These are phyloP conservation scores for Nicotiana paniculata DNA, from an alignment of 257 asterid species.

Conservation along the genomic window DNA sequence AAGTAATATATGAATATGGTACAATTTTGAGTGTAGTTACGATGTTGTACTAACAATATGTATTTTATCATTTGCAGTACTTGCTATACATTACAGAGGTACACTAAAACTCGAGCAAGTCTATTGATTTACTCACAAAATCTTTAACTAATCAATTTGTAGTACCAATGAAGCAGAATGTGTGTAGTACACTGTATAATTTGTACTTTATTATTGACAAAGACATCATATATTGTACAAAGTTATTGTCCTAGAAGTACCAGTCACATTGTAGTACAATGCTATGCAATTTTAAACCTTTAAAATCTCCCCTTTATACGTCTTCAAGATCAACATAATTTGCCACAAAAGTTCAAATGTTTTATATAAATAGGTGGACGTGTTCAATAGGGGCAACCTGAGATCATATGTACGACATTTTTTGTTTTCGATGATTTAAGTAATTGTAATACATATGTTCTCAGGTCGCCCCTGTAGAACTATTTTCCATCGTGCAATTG, in stretches of 20 bases:
- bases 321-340: neutral
- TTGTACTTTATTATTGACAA: neutral
- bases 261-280: neutral
- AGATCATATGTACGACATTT: neutral
- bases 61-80: too few species aligned
- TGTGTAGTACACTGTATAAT: neutral
- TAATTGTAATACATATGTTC: neutral
- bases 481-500: neutral
- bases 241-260: neutral
- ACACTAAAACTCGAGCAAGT: too few species aligned
- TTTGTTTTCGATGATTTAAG: neutral
- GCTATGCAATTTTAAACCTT: neutral
- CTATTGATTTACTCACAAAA: too few species aligned
- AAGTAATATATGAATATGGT: too few species aligned
- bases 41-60: too few species aligned
- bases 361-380: neutral
- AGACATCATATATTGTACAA: neutral
- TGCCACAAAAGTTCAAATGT: neutral
- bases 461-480: slow-evolving; percentile 5
- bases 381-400: neutral
- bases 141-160: neutral
- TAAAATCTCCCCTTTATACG: neutral
- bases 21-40: too few species aligned
- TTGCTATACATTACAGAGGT: too few species aligned
- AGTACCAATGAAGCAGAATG: neutral